These are phyloP conservation scores for Colletotrichum agaves DNA, from an alignment of 2,329 filamentous ascomycete genomes.

Conservation along the genomic window DNA sequence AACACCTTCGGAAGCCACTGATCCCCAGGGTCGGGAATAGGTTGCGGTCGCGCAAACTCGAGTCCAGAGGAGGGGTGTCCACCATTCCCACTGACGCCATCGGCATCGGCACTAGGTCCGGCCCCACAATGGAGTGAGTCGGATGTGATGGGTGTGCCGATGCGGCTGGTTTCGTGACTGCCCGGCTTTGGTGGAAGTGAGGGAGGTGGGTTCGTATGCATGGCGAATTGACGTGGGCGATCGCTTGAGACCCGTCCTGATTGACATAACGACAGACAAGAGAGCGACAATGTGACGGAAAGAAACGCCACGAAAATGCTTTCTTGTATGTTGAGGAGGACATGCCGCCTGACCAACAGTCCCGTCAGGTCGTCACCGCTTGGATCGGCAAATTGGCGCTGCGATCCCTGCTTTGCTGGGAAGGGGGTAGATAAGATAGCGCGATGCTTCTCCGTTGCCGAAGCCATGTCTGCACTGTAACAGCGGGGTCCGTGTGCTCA, in stretches of 20 bases:
- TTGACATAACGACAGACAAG: too few relatives aligned
- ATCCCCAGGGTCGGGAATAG: constrained; percentile 69
- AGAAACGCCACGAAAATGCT: too few relatives aligned
- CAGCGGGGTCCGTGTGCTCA: too few relatives aligned
- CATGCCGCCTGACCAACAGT: too few relatives aligned
- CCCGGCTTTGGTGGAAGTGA: constrained; percentile 78
- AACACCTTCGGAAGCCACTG: constrained; percentile 83
- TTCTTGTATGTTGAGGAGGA: too few relatives aligned
- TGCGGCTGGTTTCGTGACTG: constrained; percentile 75
- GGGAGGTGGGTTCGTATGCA: constrained; percentile 60
- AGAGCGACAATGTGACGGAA: too few relatives aligned
- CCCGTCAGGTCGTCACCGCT: not conserved
- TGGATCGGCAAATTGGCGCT: not conserved
- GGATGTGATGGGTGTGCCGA: constrained; percentile 68
- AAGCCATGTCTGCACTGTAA: too few relatives aligned
- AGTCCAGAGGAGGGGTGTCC: not conserved
- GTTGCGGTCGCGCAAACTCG: constrained; percentile 43
- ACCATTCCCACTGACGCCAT: constrained; percentile 34
- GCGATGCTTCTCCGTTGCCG: too few relatives aligned
- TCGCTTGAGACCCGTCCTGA: too few relatives aligned
- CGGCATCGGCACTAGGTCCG: constrained; percentile 28
- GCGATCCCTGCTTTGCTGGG: not conserved
- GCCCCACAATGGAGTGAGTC: constrained; percentile 48
- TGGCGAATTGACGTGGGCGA: not conserved
- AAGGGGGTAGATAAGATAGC: not conserved